Conservation (phyloP, 2,329 filamentous ascomycete species). For the Xylaria sp. region DNA sequence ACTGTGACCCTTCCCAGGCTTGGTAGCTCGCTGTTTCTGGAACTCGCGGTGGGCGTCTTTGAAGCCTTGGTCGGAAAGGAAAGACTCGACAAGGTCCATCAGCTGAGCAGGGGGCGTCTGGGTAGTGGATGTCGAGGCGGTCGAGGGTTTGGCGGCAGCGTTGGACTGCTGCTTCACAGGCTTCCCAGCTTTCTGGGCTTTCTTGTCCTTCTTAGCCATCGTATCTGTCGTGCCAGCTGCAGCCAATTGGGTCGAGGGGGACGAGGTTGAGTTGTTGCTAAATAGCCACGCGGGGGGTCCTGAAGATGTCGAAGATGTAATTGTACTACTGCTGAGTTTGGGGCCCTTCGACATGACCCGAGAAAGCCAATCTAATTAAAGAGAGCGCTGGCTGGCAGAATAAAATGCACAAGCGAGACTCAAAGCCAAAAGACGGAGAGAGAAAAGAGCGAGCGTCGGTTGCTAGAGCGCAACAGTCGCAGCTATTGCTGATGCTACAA, state of each 20-base stretch:
- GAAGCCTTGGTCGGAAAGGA: slow-evolving; percentile 74
- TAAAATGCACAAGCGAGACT: neutral
- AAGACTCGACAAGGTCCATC: slow-evolving; percentile 72
- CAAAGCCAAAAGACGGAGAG: no score
- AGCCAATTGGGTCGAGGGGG: slow-evolving; percentile 18
- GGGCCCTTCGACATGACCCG: slow-evolving; percentile 36
- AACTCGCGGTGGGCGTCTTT: slow-evolving; percentile 69
- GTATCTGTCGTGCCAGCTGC: slow-evolving; percentile 12
- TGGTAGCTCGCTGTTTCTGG: slow-evolving; percentile 67
- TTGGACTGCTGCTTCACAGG: slow-evolving; percentile 35
- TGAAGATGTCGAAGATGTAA: slow-evolving; percentile 36
- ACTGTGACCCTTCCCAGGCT: slow-evolving; percentile 56
- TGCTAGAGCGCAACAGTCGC: slow-evolving; percentile 15
- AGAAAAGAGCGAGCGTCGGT: slow-evolving; percentile 6
- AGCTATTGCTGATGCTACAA: neutral
- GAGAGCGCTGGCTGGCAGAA: neutral
- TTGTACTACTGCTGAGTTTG: slow-evolving; percentile 24
- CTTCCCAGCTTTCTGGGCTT: slow-evolving; percentile 40
- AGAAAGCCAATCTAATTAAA: slow-evolving; percentile 19
- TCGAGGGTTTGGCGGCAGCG: slow-evolving; percentile 23
- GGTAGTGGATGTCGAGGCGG: slow-evolving; percentile 37
- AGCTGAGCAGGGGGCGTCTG: slow-evolving; percentile 66
- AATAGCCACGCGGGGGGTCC: slow-evolving; percentile 50
- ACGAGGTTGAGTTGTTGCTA: slow-evolving; percentile 46
- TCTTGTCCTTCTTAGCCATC: slow-evolving; percentile 46